Evolutionary conservation across 2,329 filamentous ascomycete species (phyloP).

Genomic region (Chaetomiaceae sp.): DNA sequence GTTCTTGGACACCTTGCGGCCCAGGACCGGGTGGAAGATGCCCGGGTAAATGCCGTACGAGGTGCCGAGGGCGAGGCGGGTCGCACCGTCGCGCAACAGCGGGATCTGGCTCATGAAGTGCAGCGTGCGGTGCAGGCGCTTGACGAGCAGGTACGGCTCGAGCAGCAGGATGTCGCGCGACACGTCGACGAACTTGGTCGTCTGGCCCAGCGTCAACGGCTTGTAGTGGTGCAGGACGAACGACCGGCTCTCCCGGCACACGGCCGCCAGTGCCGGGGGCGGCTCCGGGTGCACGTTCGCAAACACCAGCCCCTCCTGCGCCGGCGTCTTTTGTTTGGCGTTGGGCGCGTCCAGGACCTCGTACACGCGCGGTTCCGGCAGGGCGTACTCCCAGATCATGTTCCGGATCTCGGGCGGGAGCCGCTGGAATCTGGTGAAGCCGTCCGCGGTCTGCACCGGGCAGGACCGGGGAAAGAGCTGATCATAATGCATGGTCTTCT

Average conservation of each 20-base stretch:
- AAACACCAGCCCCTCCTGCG: conserved; percentile 40
- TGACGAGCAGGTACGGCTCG: conserved; percentile 43
- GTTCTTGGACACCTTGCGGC: conserved; percentile 38
- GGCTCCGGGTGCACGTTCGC: conserved; percentile 41
- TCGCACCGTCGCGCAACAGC: conserved; percentile 36
- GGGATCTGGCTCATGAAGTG: conserved; percentile 42
- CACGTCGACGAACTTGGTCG: conserved; percentile 43
- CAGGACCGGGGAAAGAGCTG: conserved; percentile 16
- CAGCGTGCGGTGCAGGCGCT: conserved; percentile 40
- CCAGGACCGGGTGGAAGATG: conserved; percentile 40
- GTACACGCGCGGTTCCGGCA: conserved; percentile 41
- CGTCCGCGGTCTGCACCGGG: conserved; percentile 16
- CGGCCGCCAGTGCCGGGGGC: conserved; percentile 38
- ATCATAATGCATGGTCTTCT: conserved; percentile 23
- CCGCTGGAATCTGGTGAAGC: conserved; percentile 27
- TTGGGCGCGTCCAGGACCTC: conserved; percentile 42
- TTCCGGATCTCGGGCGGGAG: conserved; percentile 41
- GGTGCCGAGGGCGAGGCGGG: conserved; percentile 39
- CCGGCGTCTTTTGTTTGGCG: conserved; percentile 34
- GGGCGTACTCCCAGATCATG: conserved; percentile 41
- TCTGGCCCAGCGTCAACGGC: conserved; percentile 37
- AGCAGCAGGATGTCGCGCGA: conserved; percentile 41
- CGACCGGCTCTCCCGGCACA: conserved; percentile 39
- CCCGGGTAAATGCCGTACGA: conserved; percentile 42
- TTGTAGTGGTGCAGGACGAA: conserved; percentile 39